phyloP scores from a whole-genome alignment of 345 rosid genomes.

The Eucalyptus polyanthemos region DNA sequence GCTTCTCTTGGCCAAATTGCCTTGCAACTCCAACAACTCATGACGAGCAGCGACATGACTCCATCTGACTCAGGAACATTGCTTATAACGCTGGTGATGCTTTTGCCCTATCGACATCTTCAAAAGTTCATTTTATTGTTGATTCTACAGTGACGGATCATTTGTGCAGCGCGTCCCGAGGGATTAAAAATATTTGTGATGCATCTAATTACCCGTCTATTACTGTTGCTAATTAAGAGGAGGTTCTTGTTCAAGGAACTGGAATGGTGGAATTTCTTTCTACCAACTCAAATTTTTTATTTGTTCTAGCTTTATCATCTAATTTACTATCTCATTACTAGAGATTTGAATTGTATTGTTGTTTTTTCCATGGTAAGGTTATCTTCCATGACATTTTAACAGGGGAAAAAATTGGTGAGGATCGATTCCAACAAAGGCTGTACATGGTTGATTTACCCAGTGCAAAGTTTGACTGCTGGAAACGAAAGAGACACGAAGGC shows the following conservation, averaged over 20 bases:
- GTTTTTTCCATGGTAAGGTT: neutral
- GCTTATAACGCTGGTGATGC: neutral
- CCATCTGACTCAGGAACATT: neutral
- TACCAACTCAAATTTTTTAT: neutral
- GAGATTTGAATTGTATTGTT: neutral
- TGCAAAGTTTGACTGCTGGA: neutral
- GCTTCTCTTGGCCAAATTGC: neutral
- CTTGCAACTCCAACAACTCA: neutral
- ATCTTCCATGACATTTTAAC: neutral
- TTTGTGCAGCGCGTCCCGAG: neutral
- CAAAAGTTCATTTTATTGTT: neutral
- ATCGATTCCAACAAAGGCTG: neutral
- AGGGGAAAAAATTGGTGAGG: neutral
- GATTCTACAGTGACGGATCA: neutral
- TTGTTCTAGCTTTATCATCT: neutral
- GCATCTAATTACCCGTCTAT: neutral
- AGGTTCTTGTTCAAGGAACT: neutral
- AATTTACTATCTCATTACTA: neutral
- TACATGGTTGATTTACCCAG: neutral
- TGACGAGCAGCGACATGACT: neutral
- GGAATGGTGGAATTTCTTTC: neutral
- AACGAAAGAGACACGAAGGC: neutral
- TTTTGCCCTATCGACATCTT: neutral
- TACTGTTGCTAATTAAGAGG: neutral
- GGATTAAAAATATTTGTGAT: neutral